Percentiles rank a stretch among this genome's conserved stretches.
phyloP scores from a whole-genome alignment of 495 filamentous ascomycete genomes.

The Pyrenula aspistea region DNA sequence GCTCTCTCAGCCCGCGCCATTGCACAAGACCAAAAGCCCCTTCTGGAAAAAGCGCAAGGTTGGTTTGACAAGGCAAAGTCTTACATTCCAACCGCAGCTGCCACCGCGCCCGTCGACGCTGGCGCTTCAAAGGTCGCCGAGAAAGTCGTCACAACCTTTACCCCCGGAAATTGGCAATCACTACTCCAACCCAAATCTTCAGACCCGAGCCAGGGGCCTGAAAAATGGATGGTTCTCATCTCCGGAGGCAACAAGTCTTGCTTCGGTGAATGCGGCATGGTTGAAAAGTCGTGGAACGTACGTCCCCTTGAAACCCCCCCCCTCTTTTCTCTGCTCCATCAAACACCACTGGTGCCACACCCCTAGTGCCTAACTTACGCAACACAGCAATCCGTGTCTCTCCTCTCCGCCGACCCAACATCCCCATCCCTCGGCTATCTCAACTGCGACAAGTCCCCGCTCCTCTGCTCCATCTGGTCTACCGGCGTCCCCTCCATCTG shows the following conservation, averaged over 20 bases:
- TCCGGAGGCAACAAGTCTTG: conserved; percentile 85
- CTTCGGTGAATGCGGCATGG: conserved; percentile 47
- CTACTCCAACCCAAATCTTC: conserved; percentile 51
- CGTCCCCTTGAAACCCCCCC: too few species aligned
- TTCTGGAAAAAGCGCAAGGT: conserved; percentile 54
- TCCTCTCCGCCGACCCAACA: conserved; percentile 53
- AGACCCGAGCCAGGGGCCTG: conserved; percentile 35
- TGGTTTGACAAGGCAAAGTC: conserved; percentile 51
- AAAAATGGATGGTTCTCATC: conserved; percentile 73
- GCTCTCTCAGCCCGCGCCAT: conserved; percentile 60
- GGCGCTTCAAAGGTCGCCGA: conserved; percentile 40
- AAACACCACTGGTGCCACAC: background rate
- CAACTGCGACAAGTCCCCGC: conserved; percentile 66
- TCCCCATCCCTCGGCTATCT: conserved; percentile 60
- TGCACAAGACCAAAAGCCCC: conserved; percentile 63
- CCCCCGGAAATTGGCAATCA: conserved; percentile 59
- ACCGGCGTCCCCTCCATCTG: conserved; percentile 58
- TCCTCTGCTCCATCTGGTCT: conserved; percentile 77
- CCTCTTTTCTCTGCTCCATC: background rate
- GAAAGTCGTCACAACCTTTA: conserved; percentile 48
- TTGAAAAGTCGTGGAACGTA: conserved; percentile 46
- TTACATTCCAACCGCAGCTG: conserved; percentile 42
- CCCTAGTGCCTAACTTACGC: conserved; percentile 11
- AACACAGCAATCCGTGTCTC: conserved; percentile 50
- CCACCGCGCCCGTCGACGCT: conserved; percentile 29